These are phyloP conservation scores for Leccinum rimulosum DNA, from an alignment of 768 basidiomycete species.

Conservation along the genomic window DNA sequence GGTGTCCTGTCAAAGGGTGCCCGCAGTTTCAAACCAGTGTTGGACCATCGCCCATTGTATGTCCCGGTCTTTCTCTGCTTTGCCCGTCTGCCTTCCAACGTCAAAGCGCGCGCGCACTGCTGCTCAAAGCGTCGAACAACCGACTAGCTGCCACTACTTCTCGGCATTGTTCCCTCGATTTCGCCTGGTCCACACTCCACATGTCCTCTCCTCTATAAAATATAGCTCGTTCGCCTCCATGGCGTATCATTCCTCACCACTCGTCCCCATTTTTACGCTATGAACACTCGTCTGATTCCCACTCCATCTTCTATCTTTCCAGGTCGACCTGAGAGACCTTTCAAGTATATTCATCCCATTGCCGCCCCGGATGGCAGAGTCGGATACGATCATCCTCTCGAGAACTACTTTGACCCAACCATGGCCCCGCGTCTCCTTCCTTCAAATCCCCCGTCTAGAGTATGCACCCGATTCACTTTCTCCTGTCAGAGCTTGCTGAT, in stretches of 20 bases:
- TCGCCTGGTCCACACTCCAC: constrained; percentile 21
- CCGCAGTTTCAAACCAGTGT: constrained; percentile 14
- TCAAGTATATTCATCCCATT: constrained; percentile 6
- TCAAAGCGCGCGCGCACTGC: constrained; percentile 10
- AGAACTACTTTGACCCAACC: too few relatives aligned
- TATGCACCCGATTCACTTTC: too few relatives aligned
- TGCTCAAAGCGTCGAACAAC: constrained; percentile 5
- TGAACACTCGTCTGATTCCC: constrained; percentile 8
- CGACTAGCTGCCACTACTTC: background rate
- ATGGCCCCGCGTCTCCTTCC: too few relatives aligned
- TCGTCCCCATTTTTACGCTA: constrained; percentile 9
- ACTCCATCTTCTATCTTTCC: constrained; percentile 14
- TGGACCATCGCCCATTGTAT: background rate
- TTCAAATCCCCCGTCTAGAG: too few relatives aligned
- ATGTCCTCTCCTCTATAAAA: constrained; percentile 17
- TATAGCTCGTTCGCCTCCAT: constrained; percentile 1
- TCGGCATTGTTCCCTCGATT: constrained; percentile 16
- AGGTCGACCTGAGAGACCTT: constrained; percentile 5
- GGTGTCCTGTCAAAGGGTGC: too few relatives aligned
- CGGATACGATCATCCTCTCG: too few relatives aligned
- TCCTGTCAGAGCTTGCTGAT: too few relatives aligned
- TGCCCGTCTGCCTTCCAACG: background rate
- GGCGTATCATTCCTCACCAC: background rate
- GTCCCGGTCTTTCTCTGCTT: background rate
- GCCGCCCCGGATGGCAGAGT: too few relatives aligned